phyloP scores from a whole-genome alignment of 441 rosid species.

The Bruguiera hainesii region DNA sequence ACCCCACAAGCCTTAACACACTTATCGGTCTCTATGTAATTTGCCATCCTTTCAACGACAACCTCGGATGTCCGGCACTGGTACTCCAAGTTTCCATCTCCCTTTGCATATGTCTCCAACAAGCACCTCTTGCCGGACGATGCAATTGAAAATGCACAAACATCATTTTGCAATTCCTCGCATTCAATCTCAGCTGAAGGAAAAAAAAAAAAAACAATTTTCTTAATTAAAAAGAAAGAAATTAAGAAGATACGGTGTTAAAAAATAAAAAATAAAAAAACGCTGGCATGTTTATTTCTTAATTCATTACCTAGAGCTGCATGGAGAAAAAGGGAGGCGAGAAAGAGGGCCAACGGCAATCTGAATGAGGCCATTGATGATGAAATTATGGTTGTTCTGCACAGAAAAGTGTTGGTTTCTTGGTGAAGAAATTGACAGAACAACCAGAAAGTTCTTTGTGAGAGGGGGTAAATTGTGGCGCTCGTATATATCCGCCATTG shows the following conservation, averaged over 20 bases:
- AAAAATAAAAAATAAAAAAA: neutral
- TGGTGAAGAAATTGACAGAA: slow-evolving; percentile 11
- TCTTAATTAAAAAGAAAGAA: neutral
- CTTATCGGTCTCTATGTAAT: slow-evolving; percentile 70
- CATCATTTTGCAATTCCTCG: slow-evolving; percentile 60
- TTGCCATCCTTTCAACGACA: slow-evolving; percentile 65
- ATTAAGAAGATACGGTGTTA: neutral
- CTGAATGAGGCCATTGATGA: slow-evolving; percentile 52
- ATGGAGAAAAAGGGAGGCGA: slow-evolving; percentile 58
- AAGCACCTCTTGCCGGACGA: slow-evolving; percentile 84
- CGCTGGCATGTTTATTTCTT: too few relatives aligned
- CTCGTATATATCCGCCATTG: neutral
- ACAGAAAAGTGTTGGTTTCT: neutral
- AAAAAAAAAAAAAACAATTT: neutral
- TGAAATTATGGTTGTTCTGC: neutral
- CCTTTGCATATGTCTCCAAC: slow-evolving; percentile 48
- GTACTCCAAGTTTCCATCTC: slow-evolving; percentile 42
- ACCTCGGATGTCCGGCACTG: slow-evolving; percentile 86
- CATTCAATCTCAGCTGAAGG: slow-evolving; percentile 58
- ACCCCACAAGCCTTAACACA: slow-evolving; percentile 82
- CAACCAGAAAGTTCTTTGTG: slow-evolving; percentile 6
- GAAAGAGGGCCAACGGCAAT: slow-evolving; percentile 42
- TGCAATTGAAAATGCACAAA: slow-evolving; percentile 68
- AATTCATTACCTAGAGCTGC: slow-evolving; percentile 50
- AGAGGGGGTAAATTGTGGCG: neutral